Base-by-base conservation (phyloP, 352 stramenopile genomes). In the Globisporangium echinulatum region DNA sequence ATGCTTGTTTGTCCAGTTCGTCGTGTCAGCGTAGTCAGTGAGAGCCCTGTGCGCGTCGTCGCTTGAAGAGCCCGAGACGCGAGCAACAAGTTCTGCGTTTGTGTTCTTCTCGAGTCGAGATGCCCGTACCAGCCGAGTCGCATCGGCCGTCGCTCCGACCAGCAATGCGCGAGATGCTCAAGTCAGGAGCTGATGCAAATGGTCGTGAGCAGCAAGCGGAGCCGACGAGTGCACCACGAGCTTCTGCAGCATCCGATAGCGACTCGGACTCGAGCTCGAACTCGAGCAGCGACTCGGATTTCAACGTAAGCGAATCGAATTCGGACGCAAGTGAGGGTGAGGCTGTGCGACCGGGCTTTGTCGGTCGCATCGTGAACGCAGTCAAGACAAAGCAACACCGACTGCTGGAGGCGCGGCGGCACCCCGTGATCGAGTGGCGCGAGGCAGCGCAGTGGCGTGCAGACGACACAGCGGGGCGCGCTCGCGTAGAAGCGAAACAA, bases 361-460 rank as follows among this genome's bases (percentile, higher is more conserved):
- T 55, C 36, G 53, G 66, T 5, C 58, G 67, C 0, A 17, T 80
- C 17, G 63, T 56, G 7, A 72, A 67, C 36, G 59, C 61, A 7
- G 43, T 82, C 4, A 63, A 58, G 19, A n/a, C 49, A 10, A 79
- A 79, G 51, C 78, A 82, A 53, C 70, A 82, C 42, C 43, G n/a
- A 15, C 43, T 77, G 55, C 58, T 86, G 46, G 70, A 76, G 15
- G 61, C 68, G 40, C 70, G 78, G 9, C 57, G 75, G 25, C 61
- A 88, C 25, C 75, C 75, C 11, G 60, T 72, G 37, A 63, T 85
- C 14, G 75, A 83, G 58, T 88, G 75, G 76, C 84, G 77, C 49
- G 72, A 61, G 49, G 63, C 60, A 44, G 65, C 65, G 52, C 64
- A 60, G 38, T 82, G 76, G 68, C 61, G 74, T 8, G 33, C 44